Evolutionary conservation across 2,329 filamentous ascomycete genomes (phyloP).

Genomic region (Calycina herbarum): DNA sequence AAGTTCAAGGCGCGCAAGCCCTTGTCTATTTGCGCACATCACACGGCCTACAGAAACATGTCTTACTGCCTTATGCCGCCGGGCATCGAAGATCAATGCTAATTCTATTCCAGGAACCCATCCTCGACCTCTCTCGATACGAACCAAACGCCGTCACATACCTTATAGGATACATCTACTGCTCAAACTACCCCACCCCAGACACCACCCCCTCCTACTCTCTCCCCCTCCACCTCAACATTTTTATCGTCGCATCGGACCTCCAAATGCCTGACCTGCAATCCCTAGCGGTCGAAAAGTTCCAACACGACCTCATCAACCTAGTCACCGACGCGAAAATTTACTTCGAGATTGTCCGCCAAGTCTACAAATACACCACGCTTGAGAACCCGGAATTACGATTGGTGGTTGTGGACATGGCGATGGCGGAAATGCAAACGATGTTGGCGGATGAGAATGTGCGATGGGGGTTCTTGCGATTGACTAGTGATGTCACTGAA

Average conservation of each 20-base stretch:
- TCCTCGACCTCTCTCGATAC: conserved; percentile 22
- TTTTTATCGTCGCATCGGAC: conserved; percentile 24
- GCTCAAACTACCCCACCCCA: conserved; percentile 20
- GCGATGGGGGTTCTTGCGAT: conserved; percentile 15
- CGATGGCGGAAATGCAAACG: conserved; percentile 21
- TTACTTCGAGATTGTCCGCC: conserved; percentile 17
- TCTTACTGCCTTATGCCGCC: not conserved
- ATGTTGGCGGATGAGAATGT: conserved; percentile 17
- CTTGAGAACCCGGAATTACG: conserved; percentile 15
- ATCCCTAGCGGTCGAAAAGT: conserved; percentile 17
- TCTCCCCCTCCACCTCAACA: conserved; percentile 20
- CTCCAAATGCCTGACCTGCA: conserved; percentile 21
- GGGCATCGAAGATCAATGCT: not conserved
- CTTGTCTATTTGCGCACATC: not conserved
- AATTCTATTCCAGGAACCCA: conserved; percentile 5
- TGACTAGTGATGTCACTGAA: conserved; percentile 20
- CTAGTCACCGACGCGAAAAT: conserved; percentile 15
- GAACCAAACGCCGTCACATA: conserved; percentile 12
- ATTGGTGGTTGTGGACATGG: conserved; percentile 23
- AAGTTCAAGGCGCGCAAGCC: not conserved
- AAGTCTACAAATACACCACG: conserved; percentile 20
- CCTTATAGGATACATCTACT: conserved; percentile 32
- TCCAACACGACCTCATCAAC: conserved; percentile 18
- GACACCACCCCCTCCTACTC: conserved; percentile 14
- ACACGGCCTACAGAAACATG: not conserved